phyloP scores from a whole-genome alignment of 768 basidiomycete genomes.

The Lepiota brunneoincarnata region DNA sequence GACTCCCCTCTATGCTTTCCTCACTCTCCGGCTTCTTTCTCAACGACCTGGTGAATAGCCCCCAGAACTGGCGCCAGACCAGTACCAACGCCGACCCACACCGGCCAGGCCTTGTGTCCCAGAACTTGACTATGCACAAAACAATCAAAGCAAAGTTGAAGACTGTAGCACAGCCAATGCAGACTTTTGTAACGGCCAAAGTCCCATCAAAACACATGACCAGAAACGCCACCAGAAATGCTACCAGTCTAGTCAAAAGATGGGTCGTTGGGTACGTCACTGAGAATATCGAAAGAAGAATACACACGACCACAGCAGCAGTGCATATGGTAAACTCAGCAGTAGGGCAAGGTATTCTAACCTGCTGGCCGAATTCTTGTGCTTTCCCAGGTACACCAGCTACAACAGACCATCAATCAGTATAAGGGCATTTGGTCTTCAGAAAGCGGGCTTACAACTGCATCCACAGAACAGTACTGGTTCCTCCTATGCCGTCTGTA shows the following conservation, averaged over 20 bases:
- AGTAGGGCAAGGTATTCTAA: slow-evolving; percentile 3
- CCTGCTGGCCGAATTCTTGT: background rate
- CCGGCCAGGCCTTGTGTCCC: no score
- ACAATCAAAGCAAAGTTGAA: background rate
- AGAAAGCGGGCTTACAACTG: background rate
- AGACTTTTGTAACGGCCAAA: background rate
- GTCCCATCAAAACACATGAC: slow-evolving; percentile 9
- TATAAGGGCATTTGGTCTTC: no score
- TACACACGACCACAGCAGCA: slow-evolving; percentile 7
- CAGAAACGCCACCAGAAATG: slow-evolving; percentile 5
- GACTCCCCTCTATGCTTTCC: no score
- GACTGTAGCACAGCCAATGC: background rate
- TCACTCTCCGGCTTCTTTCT: no score
- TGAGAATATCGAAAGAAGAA: background rate
- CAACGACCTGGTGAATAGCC: no score
- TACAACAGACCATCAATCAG: background rate
- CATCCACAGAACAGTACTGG: background rate
- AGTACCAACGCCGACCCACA: no score
- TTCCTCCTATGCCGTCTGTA: background rate
- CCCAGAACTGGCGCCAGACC: no score
- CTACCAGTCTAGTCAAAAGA: background rate
- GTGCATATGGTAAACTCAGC: slow-evolving; percentile 4
- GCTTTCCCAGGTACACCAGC: background rate
- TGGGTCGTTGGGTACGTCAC: background rate
- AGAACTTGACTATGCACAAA: no score